phyloP scores from a whole-genome alignment of 768 basidiomycete genomes.

The Sistotremastrum suecicum region DNA sequence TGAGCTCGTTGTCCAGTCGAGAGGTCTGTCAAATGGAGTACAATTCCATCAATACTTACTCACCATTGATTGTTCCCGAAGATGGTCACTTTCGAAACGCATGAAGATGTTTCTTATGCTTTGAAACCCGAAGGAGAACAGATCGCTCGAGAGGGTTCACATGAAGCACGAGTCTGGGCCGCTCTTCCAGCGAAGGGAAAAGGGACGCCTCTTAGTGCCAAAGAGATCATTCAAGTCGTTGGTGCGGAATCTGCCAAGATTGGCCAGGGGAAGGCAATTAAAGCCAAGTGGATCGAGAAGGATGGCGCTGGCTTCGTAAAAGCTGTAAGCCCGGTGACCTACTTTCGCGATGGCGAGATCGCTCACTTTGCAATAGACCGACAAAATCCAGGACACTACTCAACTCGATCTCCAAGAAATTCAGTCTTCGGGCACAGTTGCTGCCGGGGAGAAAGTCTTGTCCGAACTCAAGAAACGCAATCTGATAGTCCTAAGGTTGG shows the following conservation, averaged over 20 bases:
- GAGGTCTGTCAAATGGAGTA: conserved; percentile 59
- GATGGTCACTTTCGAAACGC: conserved; percentile 76
- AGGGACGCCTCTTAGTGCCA: conserved; percentile 49
- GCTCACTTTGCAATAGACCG: conserved; percentile 25
- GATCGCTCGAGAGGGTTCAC: conserved; percentile 72
- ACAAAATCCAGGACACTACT: conserved; percentile 59
- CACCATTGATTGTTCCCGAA: conserved; percentile 16
- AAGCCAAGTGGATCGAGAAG: conserved; percentile 92
- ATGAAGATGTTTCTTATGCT: conserved; percentile 59
- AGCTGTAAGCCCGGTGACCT: conserved; percentile 2
- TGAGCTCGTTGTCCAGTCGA: conserved; percentile 80
- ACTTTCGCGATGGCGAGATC: background rate
- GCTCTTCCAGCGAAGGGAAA: conserved; percentile 61
- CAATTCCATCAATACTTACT: conserved; percentile 5
- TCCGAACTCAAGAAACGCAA: conserved; percentile 89
- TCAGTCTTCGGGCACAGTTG: conserved; percentile 53
- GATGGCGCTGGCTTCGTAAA: conserved; percentile 80
- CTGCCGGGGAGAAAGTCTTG: conserved; percentile 65
- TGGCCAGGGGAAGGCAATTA: conserved; percentile 92
- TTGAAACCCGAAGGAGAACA: conserved; percentile 74
- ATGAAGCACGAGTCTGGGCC: conserved; percentile 91
- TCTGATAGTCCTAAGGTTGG: conserved; percentile 67
- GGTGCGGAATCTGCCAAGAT: conserved; percentile 86
- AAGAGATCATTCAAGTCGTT: conserved; percentile 56
- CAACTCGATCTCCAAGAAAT: conserved; percentile 63